These are phyloP conservation scores for Rhytidiadelphus loreus DNA, from an alignment of 225 moss, liverwort and hornwort species.

Conservation along the genomic window DNA sequence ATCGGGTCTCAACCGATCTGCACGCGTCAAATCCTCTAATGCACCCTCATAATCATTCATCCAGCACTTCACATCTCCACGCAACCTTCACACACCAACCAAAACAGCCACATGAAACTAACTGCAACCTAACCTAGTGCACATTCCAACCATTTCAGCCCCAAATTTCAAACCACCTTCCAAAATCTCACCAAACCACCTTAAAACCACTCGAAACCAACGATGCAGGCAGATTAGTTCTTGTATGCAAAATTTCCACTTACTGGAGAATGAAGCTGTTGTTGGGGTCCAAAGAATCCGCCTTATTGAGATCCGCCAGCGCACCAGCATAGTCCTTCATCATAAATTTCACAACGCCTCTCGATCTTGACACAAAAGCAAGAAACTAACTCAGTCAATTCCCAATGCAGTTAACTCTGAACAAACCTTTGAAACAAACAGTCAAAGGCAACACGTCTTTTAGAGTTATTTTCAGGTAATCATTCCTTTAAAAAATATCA, in stretches of 20 bases:
- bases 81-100: conserved; percentile 17
- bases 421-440: not conserved
- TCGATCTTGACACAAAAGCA: conserved; percentile 11
- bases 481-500: not conserved
- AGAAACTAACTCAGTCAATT: not conserved
- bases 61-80: conserved; percentile 57
- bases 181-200: not conserved
- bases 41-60: conserved; percentile 44
- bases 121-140: not conserved
- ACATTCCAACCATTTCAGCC: not conserved
- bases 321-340: conserved; percentile 36
- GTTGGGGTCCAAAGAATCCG: conserved; percentile 37
- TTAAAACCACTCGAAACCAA: not conserved
- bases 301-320: conserved; percentile 37
- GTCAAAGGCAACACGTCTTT: not conserved
- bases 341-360: conserved; percentile 42
- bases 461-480: too few relatives aligned
- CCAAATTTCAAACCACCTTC: not conserved
- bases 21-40: conserved; percentile 31
- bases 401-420: not conserved
- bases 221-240: not conserved
- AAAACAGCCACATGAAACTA: not conserved
- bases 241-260: not conserved
- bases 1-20: conserved; percentile 28
- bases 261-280: conserved; percentile 52